These are phyloP conservation scores for Pyrenochaeta sp. DNA, from an alignment of 2,329 filamentous ascomycete species.

Conservation along the genomic window DNA sequence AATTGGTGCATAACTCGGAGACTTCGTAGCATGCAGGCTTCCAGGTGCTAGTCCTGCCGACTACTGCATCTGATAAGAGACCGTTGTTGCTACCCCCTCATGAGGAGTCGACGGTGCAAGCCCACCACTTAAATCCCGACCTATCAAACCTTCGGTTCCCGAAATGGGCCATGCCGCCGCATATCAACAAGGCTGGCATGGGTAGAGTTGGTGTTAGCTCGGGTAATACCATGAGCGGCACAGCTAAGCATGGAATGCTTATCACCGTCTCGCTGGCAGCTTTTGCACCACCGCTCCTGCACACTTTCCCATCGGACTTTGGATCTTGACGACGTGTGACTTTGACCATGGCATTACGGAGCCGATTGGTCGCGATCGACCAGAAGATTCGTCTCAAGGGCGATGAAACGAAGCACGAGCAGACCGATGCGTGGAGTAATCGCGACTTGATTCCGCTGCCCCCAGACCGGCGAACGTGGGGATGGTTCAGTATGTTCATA, in stretches of 20 bases:
- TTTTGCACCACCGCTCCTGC: neutral
- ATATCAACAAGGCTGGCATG: conserved; percentile 3
- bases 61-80: conserved; percentile 10
- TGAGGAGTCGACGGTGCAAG: neutral
- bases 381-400: conserved; percentile 49
- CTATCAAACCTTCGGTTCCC: neutral
- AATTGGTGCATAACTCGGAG: neutral
- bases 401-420: conserved; percentile 53
- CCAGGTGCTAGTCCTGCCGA: neutral
- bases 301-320: neutral
- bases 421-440: conserved; percentile 54
- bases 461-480: conserved; percentile 50
- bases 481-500: conserved; percentile 53
- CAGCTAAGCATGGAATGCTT: neutral
- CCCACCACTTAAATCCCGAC: neutral
- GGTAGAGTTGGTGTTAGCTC: neutral
- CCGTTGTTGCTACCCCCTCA: conserved; percentile 7
- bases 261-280: neutral
- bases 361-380: conserved; percentile 31
- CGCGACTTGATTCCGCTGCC: conserved; percentile 50
- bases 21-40: neutral
- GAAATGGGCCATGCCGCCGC: conserved; percentile 1
- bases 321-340: neutral
- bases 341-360: conserved; percentile 12
- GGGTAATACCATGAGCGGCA: conserved; percentile 3